phyloP scores from a whole-genome alignment of 2,329 filamentous ascomycete species.

The Diaporthe aspalathi region DNA sequence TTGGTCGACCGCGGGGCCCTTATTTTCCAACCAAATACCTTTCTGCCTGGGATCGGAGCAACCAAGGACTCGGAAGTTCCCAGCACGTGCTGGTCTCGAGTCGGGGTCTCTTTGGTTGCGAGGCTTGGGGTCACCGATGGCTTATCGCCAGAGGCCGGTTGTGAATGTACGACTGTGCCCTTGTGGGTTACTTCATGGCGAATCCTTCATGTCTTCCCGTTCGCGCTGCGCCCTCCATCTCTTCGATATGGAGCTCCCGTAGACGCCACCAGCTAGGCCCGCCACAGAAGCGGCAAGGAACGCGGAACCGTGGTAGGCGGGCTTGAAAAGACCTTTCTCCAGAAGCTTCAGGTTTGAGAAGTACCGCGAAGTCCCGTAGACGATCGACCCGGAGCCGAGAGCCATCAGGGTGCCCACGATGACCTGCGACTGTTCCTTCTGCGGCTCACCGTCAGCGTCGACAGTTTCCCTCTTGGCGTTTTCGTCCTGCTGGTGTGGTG shows the following conservation, averaged over 20 bases:
- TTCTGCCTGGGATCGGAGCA: background rate
- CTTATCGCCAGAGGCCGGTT: too few relatives aligned
- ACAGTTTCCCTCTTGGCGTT: constrained; percentile 19
- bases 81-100: background rate
- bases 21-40: background rate
- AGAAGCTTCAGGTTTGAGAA: constrained; percentile 56
- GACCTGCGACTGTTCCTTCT: constrained; percentile 49
- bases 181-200: background rate
- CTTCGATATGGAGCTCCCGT: constrained; percentile 43
- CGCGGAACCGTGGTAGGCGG: constrained; percentile 48
- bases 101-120: background rate
- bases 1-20: background rate
- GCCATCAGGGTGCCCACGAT: constrained; percentile 56
- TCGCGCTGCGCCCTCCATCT: constrained; percentile 40
- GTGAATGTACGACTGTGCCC: background rate
- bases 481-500: constrained; percentile 38
- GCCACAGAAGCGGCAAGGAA: constrained; percentile 47
- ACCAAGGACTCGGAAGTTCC: background rate
- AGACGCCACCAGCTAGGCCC: constrained; percentile 47
- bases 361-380: constrained; percentile 60
- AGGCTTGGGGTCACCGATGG: background rate
- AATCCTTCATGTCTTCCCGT: constrained; percentile 33
- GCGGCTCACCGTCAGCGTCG: constrained; percentile 40
- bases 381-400: constrained; percentile 57
- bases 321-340: constrained; percentile 56